Conservation (phyloP, 163 green algal species). For the Scenedesmus sp. region DNA sequence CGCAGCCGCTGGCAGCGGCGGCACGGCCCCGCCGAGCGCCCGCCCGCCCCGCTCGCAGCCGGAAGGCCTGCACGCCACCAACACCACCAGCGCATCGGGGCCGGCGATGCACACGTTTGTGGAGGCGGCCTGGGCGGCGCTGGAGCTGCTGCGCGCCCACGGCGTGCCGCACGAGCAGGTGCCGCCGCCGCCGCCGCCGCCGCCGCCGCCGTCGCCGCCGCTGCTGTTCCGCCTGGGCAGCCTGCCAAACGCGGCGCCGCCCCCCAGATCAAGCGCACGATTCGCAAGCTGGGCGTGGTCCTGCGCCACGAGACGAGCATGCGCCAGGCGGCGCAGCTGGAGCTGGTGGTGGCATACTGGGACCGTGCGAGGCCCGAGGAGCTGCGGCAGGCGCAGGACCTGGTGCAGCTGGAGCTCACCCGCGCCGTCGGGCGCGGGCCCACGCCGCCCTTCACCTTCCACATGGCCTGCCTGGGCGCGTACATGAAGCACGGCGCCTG, state of each 20-base stretch:
- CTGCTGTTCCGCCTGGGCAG: neutral
- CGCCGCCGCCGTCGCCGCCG: neutral
- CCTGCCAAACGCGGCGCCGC: too few relatives aligned
- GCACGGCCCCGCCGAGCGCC: neutral
- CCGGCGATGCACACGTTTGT: too few relatives aligned
- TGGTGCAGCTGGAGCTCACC: neutral
- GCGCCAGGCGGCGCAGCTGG: constrained; percentile 15
- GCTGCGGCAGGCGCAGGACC: neutral
- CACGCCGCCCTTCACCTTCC: constrained; percentile 1
- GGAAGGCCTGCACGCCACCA: neutral
- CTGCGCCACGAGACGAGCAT: neutral
- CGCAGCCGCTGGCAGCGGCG: too few relatives aligned
- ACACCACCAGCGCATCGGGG: neutral
- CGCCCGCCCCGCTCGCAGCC: neutral
- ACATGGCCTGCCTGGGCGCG: neutral
- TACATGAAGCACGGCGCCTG: constrained; percentile 18
- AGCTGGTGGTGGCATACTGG: too few relatives aligned
- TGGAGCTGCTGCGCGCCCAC: neutral
- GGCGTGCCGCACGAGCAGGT: neutral
- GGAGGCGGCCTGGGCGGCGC: too few relatives aligned
- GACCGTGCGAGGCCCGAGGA: neutral
- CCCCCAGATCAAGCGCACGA: constrained; percentile 11
- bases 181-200: neutral
- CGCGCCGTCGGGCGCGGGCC: neutral
- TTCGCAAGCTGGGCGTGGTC: neutral